phyloP scores from a whole-genome alignment of 208 protist species.

The Zelonia costaricensis region DNA sequence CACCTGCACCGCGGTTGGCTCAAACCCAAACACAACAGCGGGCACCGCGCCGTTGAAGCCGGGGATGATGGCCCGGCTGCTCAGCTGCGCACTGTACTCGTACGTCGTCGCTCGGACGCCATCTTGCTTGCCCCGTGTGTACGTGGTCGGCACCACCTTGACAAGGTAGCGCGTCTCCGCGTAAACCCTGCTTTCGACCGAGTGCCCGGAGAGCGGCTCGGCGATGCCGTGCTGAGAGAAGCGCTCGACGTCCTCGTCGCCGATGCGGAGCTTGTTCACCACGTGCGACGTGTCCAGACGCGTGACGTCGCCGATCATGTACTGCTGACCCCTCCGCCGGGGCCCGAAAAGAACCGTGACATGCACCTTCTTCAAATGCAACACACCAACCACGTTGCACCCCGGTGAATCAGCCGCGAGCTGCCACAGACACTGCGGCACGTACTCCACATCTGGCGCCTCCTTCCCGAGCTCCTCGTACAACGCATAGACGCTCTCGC shows the following conservation, averaged over 20 bases:
- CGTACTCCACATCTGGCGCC: constrained; percentile 26
- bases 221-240: constrained; percentile 57
- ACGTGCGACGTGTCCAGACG: constrained; percentile 56
- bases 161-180: constrained; percentile 61
- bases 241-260: constrained; percentile 50
- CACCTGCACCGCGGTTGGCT: constrained; percentile 70
- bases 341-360: constrained; percentile 82
- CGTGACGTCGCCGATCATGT: constrained; percentile 47
- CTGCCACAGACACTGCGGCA: constrained; percentile 71
- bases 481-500: constrained; percentile 44
- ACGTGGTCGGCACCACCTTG: constrained; percentile 73
- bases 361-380: constrained; percentile 81
- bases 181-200: constrained; percentile 20
- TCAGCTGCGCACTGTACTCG: constrained; percentile 74
- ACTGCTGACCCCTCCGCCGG: constrained; percentile 24
- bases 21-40: constrained; percentile 54
- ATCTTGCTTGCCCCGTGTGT: constrained; percentile 24
- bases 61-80: constrained; percentile 26
- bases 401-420: constrained; percentile 51
- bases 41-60: constrained; percentile 41
- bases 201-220: constrained; percentile 45
- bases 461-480: constrained; percentile 28
- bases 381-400: constrained; percentile 72
- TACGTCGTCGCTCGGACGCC: constrained; percentile 37
- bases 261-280: constrained; percentile 75